Percentiles rank a stretch among this genome's conserved stretches.
Evolutionary conservation across 495 filamentous ascomycete species (phyloP).

Genomic region (Penicillium cosmopolitanum): DNA sequence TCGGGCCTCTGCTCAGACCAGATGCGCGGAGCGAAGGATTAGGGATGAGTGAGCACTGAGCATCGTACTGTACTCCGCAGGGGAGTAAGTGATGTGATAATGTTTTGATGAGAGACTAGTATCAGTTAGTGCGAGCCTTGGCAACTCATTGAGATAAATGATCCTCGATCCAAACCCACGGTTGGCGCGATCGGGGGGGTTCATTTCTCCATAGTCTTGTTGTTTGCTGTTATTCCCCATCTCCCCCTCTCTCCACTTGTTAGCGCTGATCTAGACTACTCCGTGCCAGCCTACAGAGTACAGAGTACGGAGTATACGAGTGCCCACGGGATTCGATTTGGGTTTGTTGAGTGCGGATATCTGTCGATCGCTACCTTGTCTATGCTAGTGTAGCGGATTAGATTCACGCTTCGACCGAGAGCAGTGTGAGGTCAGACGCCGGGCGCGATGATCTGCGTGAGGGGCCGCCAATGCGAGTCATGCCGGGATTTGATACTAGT

Average conservation of each 20-base stretch:
- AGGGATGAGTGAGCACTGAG: neutral
- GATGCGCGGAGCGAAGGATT: constrained; percentile 1
- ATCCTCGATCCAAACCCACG: neutral
- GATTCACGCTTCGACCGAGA: neutral
- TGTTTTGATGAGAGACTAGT: too few species aligned
- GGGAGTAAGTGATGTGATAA: too few species aligned
- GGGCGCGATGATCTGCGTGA: neutral
- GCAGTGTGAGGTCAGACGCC: neutral
- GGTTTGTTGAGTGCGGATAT: constrained; percentile 3
- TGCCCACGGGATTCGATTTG: neutral
- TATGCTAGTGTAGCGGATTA: neutral
- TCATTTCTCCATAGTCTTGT: neutral
- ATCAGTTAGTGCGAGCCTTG: too few species aligned
- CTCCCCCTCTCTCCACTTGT: too few species aligned
- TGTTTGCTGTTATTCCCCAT: neutral
- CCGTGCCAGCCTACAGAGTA: neutral
- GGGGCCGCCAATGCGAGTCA: constrained; percentile 5
- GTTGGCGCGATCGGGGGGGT: neutral
- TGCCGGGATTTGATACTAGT: neutral
- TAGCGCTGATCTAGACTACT: too few species aligned
- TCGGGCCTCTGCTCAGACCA: constrained; percentile 12
- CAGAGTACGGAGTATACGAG: neutral
- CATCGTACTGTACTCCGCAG: too few species aligned
- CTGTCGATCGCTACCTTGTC: neutral
- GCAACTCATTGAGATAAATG: neutral